Conservation (phyloP, 2,329 filamentous ascomycete genomes). For the Cercospora berteroae region DNA sequence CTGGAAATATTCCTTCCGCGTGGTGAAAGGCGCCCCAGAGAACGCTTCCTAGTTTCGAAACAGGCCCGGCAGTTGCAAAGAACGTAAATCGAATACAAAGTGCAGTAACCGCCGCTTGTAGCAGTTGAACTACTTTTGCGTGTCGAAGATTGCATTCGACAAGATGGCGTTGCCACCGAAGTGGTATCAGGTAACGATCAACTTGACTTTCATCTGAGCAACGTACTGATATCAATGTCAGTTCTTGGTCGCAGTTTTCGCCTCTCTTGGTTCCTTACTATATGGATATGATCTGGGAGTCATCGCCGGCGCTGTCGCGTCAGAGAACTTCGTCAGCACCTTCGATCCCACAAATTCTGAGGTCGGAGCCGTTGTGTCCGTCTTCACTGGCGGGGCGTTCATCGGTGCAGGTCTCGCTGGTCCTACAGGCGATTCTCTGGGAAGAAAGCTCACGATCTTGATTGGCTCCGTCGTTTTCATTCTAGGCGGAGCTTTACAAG, state of each 20-base stretch:
- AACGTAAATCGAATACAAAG: constrained; percentile 3
- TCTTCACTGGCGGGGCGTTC: constrained; percentile 76
- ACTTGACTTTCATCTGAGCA: background rate
- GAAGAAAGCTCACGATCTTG: constrained; percentile 69
- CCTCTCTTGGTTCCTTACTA: constrained; percentile 58
- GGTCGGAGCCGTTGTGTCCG: constrained; percentile 66
- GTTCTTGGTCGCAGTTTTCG: constrained; percentile 60
- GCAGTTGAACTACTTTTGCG: no score
- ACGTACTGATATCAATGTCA: constrained; percentile 28
- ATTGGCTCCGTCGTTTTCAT: constrained; percentile 69
- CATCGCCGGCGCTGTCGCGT: constrained; percentile 56
- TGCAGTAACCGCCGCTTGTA: background rate
- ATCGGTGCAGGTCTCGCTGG: constrained; percentile 66
- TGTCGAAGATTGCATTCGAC: constrained; percentile 3
- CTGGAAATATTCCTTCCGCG: constrained; percentile 19
- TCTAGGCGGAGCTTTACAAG: constrained; percentile 71
- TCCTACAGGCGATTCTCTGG: constrained; percentile 61
- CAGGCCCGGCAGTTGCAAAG: background rate
- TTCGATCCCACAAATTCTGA: constrained; percentile 45
- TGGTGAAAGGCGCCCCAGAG: constrained; percentile 7
- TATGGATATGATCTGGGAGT: constrained; percentile 59
- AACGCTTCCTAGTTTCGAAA: background rate
- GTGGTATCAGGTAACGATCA: constrained; percentile 50
- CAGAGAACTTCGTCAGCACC: constrained; percentile 42
- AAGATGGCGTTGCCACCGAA: constrained; percentile 57